Percentiles rank a stretch among this genome's conserved stretches.
phyloP scores from a whole-genome alignment of 805 yeast species.

The Blastobotrys parvus region DNA sequence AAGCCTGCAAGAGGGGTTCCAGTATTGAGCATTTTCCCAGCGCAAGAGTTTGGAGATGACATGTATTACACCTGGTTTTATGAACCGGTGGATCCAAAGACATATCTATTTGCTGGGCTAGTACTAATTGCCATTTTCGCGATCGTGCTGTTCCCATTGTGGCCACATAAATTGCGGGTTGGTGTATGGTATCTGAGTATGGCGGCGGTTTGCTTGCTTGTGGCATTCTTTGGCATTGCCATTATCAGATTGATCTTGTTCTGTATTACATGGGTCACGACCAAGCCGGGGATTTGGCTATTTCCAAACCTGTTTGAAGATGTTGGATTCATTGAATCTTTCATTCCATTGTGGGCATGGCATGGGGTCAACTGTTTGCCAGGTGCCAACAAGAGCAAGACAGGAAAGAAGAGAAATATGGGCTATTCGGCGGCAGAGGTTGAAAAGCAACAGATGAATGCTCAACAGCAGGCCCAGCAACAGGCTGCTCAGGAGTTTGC shows the following conservation, averaged over 20 bases:
- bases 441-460: neutral
- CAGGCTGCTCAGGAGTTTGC: constrained; percentile 3
- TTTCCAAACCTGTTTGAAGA: constrained; percentile 95
- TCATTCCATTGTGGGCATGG: constrained; percentile 83
- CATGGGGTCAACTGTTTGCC: constrained; percentile 34
- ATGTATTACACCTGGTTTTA: constrained; percentile 78
- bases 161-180: constrained; percentile 85
- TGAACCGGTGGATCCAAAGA: constrained; percentile 59
- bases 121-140: constrained; percentile 57
- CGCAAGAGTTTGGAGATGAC: constrained; percentile 34
- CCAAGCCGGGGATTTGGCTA: constrained; percentile 81
- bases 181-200: constrained; percentile 89
- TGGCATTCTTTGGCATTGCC: constrained; percentile 67
- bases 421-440: constrained; percentile 1
- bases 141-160: constrained; percentile 76
- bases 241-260: constrained; percentile 69
- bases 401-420: constrained; percentile 13
- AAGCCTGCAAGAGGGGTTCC: constrained; percentile 57
- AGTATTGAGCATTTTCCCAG: constrained; percentile 30
- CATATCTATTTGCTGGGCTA: constrained; percentile 53
- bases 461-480: neutral
- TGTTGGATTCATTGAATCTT: constrained; percentile 88
- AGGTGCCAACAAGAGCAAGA: constrained; percentile 13
- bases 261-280: constrained; percentile 45
- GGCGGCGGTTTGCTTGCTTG: constrained; percentile 64